Percentiles rank a stretch among this genome's conserved stretches.
These are phyloP conservation scores for Debaryomyces coudertii DNA, from an alignment of 1,139 yeast species.

Conservation along the genomic window DNA sequence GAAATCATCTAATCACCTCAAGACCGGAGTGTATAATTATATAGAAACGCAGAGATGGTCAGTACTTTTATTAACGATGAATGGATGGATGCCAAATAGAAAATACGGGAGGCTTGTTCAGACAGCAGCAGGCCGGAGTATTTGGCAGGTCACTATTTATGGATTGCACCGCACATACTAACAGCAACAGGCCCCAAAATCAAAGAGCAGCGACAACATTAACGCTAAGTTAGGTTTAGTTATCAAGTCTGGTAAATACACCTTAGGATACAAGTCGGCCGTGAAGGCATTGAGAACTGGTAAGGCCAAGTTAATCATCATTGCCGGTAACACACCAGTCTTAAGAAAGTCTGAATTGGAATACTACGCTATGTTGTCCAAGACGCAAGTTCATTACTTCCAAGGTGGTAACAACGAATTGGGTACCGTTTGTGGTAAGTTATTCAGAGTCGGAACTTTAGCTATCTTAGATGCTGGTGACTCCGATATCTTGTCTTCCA, in stretches of 20 bases:
- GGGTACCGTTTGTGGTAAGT: slow-evolving; percentile 99
- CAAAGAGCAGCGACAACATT: slow-evolving; percentile 88
- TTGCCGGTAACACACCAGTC: slow-evolving; percentile 99
- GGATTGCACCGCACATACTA: slow-evolving; percentile 26
- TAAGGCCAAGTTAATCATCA: slow-evolving; percentile 97
- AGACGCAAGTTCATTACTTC: slow-evolving; percentile 98
- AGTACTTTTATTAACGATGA: slow-evolving; percentile 49
- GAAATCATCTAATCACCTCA: slow-evolving; percentile 17
- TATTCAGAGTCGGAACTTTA: slow-evolving; percentile 99
- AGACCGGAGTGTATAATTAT: slow-evolving; percentile 88
- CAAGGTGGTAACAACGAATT: slow-evolving; percentile 99
- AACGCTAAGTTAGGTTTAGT: slow-evolving; percentile 98
- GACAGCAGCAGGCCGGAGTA: neutral
- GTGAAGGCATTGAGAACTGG: slow-evolving; percentile 98
- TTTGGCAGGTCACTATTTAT: slow-evolving; percentile 6
- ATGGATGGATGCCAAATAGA: slow-evolving; percentile 4
- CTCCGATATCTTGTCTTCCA: slow-evolving; percentile 88
- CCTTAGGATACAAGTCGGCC: slow-evolving; percentile 99
- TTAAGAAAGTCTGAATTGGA: slow-evolving; percentile 99
- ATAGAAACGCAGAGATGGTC: slow-evolving; percentile 92
- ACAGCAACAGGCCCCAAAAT: slow-evolving; percentile 84
- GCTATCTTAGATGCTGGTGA: slow-evolving; percentile 99
- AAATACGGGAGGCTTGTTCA: neutral
- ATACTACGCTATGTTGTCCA: slow-evolving; percentile 99
- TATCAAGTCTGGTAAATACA: slow-evolving; percentile 99